A percentile compares a stretch with the other conserved stretches of the same genome.
Evolutionary conservation across 441 rosid genomes (phyloP).

Genomic region (Hura crepitans): DNA sequence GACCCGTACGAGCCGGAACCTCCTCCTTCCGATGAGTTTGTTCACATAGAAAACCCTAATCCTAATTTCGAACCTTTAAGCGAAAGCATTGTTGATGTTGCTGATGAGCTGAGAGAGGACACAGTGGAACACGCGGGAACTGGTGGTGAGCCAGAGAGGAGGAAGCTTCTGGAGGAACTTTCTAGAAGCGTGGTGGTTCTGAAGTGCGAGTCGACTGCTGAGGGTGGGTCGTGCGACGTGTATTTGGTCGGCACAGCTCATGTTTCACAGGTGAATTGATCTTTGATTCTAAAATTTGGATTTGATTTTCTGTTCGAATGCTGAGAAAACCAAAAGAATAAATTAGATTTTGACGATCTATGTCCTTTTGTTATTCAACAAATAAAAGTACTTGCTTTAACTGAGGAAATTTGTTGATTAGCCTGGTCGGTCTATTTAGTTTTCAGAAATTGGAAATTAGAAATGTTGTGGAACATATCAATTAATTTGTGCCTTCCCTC

Average conservation of each 20-base stretch:
- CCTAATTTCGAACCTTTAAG: conserved; percentile 43
- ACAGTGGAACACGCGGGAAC: conserved; percentile 15
- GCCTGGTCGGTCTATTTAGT: not conserved
- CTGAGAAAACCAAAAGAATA: not conserved
- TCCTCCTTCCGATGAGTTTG: conserved; percentile 47
- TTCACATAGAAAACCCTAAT: conserved; percentile 68
- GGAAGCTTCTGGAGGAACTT: conserved; percentile 62
- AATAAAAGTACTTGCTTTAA: not conserved
- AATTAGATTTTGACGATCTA: not conserved
- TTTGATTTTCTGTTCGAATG: conserved; percentile 27
- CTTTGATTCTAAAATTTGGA: not conserved
- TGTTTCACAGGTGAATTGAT: conserved; percentile 66
- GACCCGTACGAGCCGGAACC: conserved; percentile 40
- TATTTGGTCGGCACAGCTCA: conserved; percentile 92
- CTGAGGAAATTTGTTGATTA: not conserved
- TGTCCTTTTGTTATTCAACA: not conserved
- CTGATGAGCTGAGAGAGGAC: conserved; percentile 37
- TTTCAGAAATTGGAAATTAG: not conserved
- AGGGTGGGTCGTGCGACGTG: conserved; percentile 75
- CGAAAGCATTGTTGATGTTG: conserved; percentile 82
- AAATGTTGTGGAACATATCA: not conserved
- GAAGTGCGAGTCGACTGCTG: conserved; percentile 61
- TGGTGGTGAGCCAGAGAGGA: conserved; percentile 29
- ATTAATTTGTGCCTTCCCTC: not conserved
- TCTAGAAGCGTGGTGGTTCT: conserved; percentile 58